Evolutionary conservation across 768 basidiomycete species (phyloP).

Genomic region (Favolaschia claudopus): DNA sequence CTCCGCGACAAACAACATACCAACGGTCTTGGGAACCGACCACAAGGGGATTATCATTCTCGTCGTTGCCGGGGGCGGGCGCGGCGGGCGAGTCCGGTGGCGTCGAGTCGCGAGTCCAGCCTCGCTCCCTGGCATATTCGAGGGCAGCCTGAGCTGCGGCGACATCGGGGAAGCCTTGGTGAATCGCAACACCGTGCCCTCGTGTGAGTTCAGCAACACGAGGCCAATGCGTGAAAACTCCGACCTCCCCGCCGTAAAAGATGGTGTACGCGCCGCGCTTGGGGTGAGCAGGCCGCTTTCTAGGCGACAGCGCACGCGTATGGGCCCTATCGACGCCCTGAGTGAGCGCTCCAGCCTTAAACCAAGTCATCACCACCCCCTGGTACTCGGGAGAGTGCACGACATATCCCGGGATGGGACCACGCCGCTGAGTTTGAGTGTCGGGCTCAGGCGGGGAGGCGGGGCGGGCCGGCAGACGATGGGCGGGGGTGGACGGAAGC

Average conservation of each 20-base stretch:
- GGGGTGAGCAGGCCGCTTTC: not conserved
- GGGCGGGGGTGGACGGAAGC: not conserved
- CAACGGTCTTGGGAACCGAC: not conserved
- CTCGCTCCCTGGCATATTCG: not conserved
- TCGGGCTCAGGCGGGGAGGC: not conserved
- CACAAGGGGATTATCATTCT: conserved; percentile 2
- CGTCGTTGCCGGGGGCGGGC: not conserved
- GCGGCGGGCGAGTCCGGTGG: not conserved
- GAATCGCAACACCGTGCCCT: not conserved
- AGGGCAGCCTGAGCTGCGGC: not conserved
- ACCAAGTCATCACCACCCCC: not conserved
- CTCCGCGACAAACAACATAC: not conserved
- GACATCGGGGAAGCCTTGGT: not conserved
- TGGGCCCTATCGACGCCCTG: not conserved
- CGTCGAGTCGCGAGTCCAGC: not conserved
- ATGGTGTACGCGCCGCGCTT: not conserved
- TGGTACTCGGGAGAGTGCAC: not conserved
- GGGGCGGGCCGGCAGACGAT: not conserved
- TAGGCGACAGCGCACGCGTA: too few species aligned
- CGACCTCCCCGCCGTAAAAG: conserved; percentile 1
- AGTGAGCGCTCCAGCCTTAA: not conserved
- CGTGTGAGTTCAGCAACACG: not conserved
- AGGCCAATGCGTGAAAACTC: not conserved
- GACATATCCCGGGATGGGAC: not conserved
- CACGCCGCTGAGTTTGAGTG: not conserved